Base-by-base conservation (phyloP, 1,284 basidiomycete species). In the Heterobasidion occidentale region DNA sequence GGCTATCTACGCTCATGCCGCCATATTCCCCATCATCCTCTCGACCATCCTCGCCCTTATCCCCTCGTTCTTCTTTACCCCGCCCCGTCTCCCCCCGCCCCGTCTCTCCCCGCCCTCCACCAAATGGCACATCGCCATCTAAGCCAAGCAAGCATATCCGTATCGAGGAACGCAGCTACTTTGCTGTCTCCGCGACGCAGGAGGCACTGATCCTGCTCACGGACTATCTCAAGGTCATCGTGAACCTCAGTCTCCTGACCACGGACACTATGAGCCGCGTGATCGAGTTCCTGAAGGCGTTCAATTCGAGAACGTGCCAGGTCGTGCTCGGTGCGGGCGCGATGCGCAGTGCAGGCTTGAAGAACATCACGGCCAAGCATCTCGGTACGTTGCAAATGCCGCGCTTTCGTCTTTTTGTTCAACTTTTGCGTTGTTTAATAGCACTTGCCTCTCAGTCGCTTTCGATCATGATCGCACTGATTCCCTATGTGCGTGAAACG, bases 351-450 rank as follows among this genome's bases (percentile, higher is more conserved):
- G 96, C 96, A 1, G 96, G 96, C 7, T 74, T 99, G 63, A 98
- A 94, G 71, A 98, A 98, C 70, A 99, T 99, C 68, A 98, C 96
- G 0, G 96, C 97, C 36, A 98, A 95, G 69, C 96, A 99, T 75
- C 80, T 98, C 27, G 92, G 92, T 93, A 58, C 54, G 80, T 71
- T 5, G 27, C 27, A 27, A 5, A 27, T 27, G 27, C 4, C 27
- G 5, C 27, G 27, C 36, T 55, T 36, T 52, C 54, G 57, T 34
- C 52, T 33, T 38, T 46, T 46, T 47, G 59, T 64, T 55, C 54
- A 46, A 52, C 56, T 44, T 38, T 48, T 56, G 27, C 27, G 27
- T 27, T 27, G 27, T 27, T 27, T 5, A 27, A 27, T 69, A 92
- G 94, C 96, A 36, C 81, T 99, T 50, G 96, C 96, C 0, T 97